These are phyloP conservation scores for Tetragonia tetragonoides DNA, from an alignment of 148 eudicot genomes.

Conservation along the genomic window DNA sequence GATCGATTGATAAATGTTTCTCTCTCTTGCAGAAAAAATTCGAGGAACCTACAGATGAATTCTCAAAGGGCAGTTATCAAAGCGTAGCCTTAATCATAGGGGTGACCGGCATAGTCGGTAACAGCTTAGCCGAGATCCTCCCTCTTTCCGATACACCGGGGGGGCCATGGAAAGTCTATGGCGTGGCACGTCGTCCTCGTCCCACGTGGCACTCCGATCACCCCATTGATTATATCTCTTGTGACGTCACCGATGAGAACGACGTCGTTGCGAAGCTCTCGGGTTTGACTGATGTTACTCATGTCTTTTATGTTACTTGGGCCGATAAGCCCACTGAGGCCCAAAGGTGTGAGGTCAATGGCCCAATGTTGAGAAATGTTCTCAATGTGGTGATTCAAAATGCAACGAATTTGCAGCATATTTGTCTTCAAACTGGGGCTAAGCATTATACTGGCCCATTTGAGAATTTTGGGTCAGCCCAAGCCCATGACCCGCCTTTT, in stretches of 20 bases:
- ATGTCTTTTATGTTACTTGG: slow-evolving; percentile 45
- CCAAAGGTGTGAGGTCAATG: slow-evolving; percentile 33
- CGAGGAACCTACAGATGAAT: slow-evolving; percentile 10
- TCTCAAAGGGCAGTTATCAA: slow-evolving; percentile 19
- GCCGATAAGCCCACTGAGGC: slow-evolving; percentile 24
- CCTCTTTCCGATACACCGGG: slow-evolving; percentile 48
- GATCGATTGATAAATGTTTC: too few relatives aligned
- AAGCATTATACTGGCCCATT: slow-evolving; percentile 38
- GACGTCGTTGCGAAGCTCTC: slow-evolving; percentile 33
- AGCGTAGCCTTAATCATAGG: slow-evolving; percentile 43
- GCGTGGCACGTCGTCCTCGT: slow-evolving; percentile 41
- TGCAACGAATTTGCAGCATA: slow-evolving; percentile 32
- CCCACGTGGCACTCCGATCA: slow-evolving; percentile 41
- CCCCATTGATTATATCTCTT: slow-evolving; percentile 44
- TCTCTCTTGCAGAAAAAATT: slow-evolving; percentile 32
- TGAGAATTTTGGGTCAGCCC: slow-evolving; percentile 15
- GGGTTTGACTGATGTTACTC: slow-evolving; percentile 37
- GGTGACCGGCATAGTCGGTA: slow-evolving; percentile 47
- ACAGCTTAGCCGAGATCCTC: slow-evolving; percentile 46
- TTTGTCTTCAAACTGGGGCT: slow-evolving; percentile 37
- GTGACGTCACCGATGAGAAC: slow-evolving; percentile 33
- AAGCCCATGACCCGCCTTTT: slow-evolving; percentile 33
- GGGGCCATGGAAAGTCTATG: slow-evolving; percentile 49
- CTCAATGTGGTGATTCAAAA: slow-evolving; percentile 30
- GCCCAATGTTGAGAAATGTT: slow-evolving; percentile 39